Evolutionary conservation across 495 filamentous ascomycete species (phyloP).

Genomic region (Neurospora africana): DNA sequence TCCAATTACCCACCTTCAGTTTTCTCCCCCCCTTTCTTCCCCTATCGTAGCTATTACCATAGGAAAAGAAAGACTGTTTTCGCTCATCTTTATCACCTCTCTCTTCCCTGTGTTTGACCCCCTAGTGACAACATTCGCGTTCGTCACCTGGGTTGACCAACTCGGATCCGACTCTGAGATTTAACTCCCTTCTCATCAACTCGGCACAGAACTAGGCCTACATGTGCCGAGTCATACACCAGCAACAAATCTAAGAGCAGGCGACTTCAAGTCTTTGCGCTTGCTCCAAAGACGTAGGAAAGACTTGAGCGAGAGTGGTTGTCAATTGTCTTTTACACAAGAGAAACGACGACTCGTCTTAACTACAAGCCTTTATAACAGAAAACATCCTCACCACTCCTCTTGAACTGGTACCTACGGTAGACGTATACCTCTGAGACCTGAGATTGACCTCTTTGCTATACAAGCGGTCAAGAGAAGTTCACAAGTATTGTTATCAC

Average conservation of each 20-base stretch:
- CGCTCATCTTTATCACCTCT: not conserved
- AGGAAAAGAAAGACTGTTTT: not conserved
- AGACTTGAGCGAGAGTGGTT: conserved; percentile 32
- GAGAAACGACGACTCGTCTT: conserved; percentile 4
- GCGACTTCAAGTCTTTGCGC: conserved; percentile 56
- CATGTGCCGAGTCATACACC: conserved; percentile 22
- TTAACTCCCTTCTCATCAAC: conserved; percentile 8
- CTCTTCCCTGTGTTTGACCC: not conserved
- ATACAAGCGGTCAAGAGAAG: not conserved
- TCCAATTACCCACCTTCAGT: not conserved
- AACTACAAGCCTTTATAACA: not conserved
- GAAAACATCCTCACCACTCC: not conserved
- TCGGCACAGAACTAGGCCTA: conserved; percentile 14
- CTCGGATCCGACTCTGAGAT: not conserved
- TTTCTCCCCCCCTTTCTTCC: not conserved
- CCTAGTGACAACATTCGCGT: not conserved
- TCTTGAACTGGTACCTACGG: not conserved
- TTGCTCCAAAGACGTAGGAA: conserved; percentile 42
- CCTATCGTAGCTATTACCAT: not conserved
- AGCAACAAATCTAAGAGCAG: conserved; percentile 27
- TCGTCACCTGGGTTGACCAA: conserved; percentile 1
- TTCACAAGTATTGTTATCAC: not conserved
- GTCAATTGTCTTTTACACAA: not conserved
- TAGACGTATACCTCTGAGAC: not conserved
- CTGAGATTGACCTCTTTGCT: conserved; percentile 4